Conservation (phyloP, 441 rosid species). For the Croton laevigatus region DNA sequence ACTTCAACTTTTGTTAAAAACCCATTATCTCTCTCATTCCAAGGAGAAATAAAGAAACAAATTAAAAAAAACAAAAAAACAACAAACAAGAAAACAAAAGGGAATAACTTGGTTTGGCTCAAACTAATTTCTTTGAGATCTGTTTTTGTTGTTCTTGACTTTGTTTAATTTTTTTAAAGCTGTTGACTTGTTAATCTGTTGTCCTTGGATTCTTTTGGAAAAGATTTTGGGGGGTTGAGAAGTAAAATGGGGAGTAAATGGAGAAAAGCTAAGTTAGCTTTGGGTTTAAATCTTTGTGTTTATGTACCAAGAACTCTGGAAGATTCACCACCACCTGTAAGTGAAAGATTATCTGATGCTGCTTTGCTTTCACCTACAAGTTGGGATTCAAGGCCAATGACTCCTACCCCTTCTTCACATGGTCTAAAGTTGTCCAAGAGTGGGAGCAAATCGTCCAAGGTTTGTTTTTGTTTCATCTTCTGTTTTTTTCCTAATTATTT, state of each 20-base stretch:
- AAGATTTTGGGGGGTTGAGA: not conserved
- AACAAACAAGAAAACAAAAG: conserved; percentile 19
- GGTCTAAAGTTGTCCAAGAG: conserved; percentile 65
- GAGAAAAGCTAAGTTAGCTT: conserved; percentile 87
- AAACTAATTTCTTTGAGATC: conserved; percentile 35
- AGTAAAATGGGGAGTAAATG: conserved; percentile 76
- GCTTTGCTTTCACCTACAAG: conserved; percentile 75
- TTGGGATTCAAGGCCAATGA: conserved; percentile 61
- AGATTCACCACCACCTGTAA: conserved; percentile 50
- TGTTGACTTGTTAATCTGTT: not conserved
- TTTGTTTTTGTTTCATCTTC: conserved; percentile 31
- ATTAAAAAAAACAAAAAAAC: not conserved
- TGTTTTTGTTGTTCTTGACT: conserved; percentile 11
- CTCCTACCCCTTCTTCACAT: conserved; percentile 76
- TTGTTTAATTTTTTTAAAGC: not conserved
- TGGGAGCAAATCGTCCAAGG: conserved; percentile 88
- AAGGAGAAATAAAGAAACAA: conserved; percentile 17
- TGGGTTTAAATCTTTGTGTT: conserved; percentile 78
- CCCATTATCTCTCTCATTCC: conserved; percentile 42
- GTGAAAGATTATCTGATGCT: conserved; percentile 72
- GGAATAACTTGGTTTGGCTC: conserved; percentile 20
- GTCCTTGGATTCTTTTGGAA: conserved; percentile 9
- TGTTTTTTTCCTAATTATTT: conserved; percentile 13
- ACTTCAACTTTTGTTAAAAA: conserved; percentile 37
- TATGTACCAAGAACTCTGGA: conserved; percentile 81